A percentile compares a stretch with the other conserved stretches of the same genome.
phyloP scores from a whole-genome alignment of 768 basidiomycete species.

The Podaxis sp. region DNA sequence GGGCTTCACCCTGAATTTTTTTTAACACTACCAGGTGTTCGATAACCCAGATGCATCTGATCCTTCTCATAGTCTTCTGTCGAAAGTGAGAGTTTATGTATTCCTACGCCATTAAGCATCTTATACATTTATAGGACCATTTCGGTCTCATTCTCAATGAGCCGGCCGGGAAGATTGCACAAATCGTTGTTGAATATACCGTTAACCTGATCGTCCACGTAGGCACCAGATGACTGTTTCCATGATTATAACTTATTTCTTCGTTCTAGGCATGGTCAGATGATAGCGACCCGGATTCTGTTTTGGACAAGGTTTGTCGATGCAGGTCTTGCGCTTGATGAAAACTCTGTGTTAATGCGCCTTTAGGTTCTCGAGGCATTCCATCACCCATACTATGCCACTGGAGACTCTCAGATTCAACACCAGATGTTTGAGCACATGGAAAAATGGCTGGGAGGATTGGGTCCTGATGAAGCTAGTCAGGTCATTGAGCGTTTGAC shows the following conservation, averaged over 20 bases:
- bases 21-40: slow-evolving; percentile 47
- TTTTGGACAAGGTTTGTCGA: slow-evolving; percentile 41
- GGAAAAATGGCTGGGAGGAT: slow-evolving; percentile 50
- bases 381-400: slow-evolving; percentile 69
- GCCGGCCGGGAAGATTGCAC: slow-evolving; percentile 72
- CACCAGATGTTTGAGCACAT: slow-evolving; percentile 56
- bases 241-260: background rate
- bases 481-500: slow-evolving; percentile 48
- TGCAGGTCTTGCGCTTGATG: background rate
- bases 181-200: slow-evolving; percentile 59
- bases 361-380: slow-evolving; percentile 57
- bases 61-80: slow-evolving; percentile 70
- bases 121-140: slow-evolving; percentile 48
- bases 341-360: background rate
- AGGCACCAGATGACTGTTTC: slow-evolving; percentile 4
- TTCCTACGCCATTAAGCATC: background rate
- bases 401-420: slow-evolving; percentile 52
- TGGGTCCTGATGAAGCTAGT: slow-evolving; percentile 41
- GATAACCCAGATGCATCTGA: slow-evolving; percentile 65
- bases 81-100: slow-evolving; percentile 42
- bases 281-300: slow-evolving; percentile 38
- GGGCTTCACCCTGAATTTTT: background rate
- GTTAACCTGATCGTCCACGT: slow-evolving; percentile 59
- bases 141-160: slow-evolving; percentile 72
- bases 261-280: slow-evolving; percentile 46